Percentiles rank a stretch among this genome's conserved stretches.
Conservation (phyloP, 2,329 filamentous ascomycete genomes). For the Fusarium subtropicale region DNA sequence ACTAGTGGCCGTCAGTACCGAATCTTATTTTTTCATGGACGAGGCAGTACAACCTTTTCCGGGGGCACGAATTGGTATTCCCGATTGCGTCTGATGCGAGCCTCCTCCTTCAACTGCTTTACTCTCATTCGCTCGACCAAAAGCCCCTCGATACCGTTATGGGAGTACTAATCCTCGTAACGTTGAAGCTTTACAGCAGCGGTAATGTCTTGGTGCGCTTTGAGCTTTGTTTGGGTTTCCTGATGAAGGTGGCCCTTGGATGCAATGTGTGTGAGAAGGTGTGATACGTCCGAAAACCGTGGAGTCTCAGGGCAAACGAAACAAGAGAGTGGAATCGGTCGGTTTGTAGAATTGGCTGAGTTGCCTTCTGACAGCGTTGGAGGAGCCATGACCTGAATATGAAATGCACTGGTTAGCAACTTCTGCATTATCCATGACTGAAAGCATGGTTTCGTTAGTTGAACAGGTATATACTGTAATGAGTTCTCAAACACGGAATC, state of each 20-base stretch:
- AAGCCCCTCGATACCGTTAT: constrained; percentile 76
- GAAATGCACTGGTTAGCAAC: constrained; percentile 34
- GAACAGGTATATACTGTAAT: not conserved
- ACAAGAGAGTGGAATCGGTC: constrained; percentile 77
- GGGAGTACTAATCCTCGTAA: constrained; percentile 83
- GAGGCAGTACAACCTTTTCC: constrained; percentile 38
- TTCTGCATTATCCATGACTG: not conserved
- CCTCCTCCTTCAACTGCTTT: constrained; percentile 75
- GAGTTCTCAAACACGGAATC: not conserved
- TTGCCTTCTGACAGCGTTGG: constrained; percentile 38
- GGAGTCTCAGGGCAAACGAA: constrained; percentile 84
- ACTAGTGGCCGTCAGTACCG: constrained; percentile 27
- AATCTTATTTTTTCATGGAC: no score
- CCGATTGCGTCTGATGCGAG: constrained; percentile 62
- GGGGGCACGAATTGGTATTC: constrained; percentile 31
- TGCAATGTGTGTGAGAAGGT: constrained; percentile 89
- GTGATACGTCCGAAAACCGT: constrained; percentile 88
- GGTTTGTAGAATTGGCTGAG: constrained; percentile 42
- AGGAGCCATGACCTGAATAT: constrained; percentile 55
- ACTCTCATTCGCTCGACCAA: constrained; percentile 81
- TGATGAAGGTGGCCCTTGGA: constrained; percentile 93
- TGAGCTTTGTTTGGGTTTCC: constrained; percentile 83
- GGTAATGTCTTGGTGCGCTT: constrained; percentile 73
- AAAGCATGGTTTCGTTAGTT: not conserved
- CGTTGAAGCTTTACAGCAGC: constrained; percentile 71